A percentile compares a stretch with the other conserved stretches of the same genome.
phyloP scores from a whole-genome alignment of 345 rosid species.

The Gossypium herbaceum region DNA sequence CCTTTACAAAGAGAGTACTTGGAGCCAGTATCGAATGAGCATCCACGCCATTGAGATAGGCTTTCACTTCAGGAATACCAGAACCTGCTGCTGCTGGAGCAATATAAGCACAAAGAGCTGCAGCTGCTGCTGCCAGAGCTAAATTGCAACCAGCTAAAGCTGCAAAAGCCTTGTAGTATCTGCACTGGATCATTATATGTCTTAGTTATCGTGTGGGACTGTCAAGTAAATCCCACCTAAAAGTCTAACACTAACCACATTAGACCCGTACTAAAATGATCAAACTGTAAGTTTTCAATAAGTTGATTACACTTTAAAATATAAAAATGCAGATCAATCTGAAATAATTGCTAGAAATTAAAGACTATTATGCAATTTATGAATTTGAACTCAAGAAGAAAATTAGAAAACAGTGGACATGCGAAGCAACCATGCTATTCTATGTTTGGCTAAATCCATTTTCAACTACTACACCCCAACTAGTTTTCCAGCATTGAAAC shows the following conservation, averaged over 20 bases:
- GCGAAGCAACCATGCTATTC: not conserved
- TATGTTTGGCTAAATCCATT: not conserved
- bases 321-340: not conserved
- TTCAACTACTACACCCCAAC: not conserved
- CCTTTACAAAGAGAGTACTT: constrained; percentile 46
- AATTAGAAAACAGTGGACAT: not conserved
- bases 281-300: not conserved
- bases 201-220: constrained; percentile 7
- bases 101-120: constrained; percentile 35
- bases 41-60: constrained; percentile 49
- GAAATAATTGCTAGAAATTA: not conserved
- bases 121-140: constrained; percentile 32
- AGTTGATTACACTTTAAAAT: not conserved
- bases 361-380: not conserved
- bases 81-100: constrained; percentile 53
- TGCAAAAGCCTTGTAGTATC: constrained; percentile 36
- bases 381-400: not conserved
- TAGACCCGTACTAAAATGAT: not conserved
- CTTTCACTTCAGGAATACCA: constrained; percentile 52
- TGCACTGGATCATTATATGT: constrained; percentile 26
- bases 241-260: not conserved
- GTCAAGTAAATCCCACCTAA: not conserved
- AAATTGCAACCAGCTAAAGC: constrained; percentile 32
- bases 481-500: not conserved
- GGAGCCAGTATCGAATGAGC: constrained; percentile 40